A percentile compares a stretch with the other conserved stretches of the same genome.
Evolutionary conservation across 2,329 filamentous ascomycete species (phyloP).

Genomic region (Ophiostoma australiae): DNA sequence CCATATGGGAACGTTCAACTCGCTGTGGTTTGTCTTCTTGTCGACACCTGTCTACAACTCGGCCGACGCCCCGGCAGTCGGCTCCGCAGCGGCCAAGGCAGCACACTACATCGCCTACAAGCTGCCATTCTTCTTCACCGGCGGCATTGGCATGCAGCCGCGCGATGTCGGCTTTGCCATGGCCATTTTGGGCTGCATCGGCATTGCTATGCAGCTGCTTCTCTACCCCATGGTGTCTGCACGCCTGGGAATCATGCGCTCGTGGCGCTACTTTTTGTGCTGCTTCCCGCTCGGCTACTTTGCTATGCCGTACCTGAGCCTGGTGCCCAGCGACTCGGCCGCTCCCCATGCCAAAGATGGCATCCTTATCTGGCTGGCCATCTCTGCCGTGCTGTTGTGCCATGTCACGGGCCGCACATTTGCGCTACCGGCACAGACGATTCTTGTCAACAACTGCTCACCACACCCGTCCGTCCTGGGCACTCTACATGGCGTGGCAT

Average conservation of each 20-base stretch:
- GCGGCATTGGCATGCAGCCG: constrained; percentile 69
- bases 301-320: constrained; percentile 63
- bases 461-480: constrained; percentile 54
- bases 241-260: constrained; percentile 61
- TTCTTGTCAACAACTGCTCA: constrained; percentile 57
- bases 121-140: constrained; percentile 61
- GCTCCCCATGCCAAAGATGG: constrained; percentile 52
- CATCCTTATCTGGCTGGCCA: constrained; percentile 57
- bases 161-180: constrained; percentile 71
- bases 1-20: constrained; percentile 71
- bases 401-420: constrained; percentile 73
- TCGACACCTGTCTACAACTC: constrained; percentile 61
- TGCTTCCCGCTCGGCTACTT: constrained; percentile 68
- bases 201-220: constrained; percentile 67
- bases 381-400: constrained; percentile 57
- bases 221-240: constrained; percentile 65
- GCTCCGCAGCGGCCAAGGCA: constrained; percentile 15
- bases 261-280: constrained; percentile 63
- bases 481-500: constrained; percentile 52
- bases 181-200: constrained; percentile 68
- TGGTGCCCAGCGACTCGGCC: constrained; percentile 55
- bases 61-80: constrained; percentile 30
- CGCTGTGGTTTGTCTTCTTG: constrained; percentile 71
- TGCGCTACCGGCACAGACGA: constrained; percentile 53
- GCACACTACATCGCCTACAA: constrained; percentile 34